phyloP scores from a whole-genome alignment of 192 early-diverging fungal species.

The Haplosporangium gracile region DNA sequence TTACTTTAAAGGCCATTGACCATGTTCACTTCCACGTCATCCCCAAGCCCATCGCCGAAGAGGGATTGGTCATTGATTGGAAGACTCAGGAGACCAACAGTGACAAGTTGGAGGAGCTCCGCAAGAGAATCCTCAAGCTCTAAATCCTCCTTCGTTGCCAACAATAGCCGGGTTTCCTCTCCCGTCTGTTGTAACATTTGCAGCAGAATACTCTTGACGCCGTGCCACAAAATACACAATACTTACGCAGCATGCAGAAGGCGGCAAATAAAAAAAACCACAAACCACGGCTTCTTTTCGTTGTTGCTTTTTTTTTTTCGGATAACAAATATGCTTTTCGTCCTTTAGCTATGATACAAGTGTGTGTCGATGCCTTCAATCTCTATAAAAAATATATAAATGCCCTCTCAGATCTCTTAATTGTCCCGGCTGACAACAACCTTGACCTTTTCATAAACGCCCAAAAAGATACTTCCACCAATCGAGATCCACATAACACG shows the following conservation, averaged over 20 bases:
- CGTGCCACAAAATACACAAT: background rate
- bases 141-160: background rate
- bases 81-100: conserved; percentile 61
- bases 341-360: conserved; percentile 8
- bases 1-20: conserved; percentile 72
- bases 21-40: conserved; percentile 98
- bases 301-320: background rate
- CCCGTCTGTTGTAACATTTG: background rate
- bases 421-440: conserved; percentile 1
- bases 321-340: background rate
- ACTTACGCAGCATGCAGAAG: background rate
- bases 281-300: background rate
- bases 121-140: conserved; percentile 57
- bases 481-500: conserved; percentile 96
- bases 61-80: conserved; percentile 84
- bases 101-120: conserved; percentile 61
- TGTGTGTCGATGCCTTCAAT: background rate
- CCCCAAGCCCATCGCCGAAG: conserved; percentile 74
- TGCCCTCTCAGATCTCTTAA: background rate
- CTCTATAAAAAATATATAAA: background rate
- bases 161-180: background rate
- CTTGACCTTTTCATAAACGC: conserved; percentile 90
- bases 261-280: background rate
- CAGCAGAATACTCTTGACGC: background rate
- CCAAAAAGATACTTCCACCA: conserved; percentile 96